These are phyloP conservation scores for Abrus precatorius DNA, from an alignment of 306 rosid genomes.

Conservation along the genomic window DNA sequence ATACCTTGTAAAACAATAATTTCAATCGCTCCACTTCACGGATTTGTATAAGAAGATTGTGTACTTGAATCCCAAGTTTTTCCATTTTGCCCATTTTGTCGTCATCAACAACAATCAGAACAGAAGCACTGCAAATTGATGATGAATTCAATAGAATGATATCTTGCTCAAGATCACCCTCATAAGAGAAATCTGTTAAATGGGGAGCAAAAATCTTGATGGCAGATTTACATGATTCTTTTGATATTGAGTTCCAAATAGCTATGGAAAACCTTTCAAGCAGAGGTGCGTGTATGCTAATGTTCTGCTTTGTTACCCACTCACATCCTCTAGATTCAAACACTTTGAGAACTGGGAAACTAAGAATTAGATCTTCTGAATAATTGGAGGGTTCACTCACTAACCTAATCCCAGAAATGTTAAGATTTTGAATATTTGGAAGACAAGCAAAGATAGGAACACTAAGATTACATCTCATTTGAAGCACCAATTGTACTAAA, in stretches of 20 bases:
- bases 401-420: slow-evolving; percentile 38
- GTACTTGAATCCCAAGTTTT: slow-evolving; percentile 17
- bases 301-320: slow-evolving; percentile 42
- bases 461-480: slow-evolving; percentile 42
- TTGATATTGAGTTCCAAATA: slow-evolving; percentile 39
- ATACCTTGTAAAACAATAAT: slow-evolving; percentile 49
- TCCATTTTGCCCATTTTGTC: slow-evolving; percentile 7
- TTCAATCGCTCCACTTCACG: slow-evolving; percentile 38
- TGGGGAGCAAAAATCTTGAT: slow-evolving; percentile 31
- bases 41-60: slow-evolving; percentile 39
- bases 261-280: slow-evolving; percentile 44
- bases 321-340: slow-evolving; percentile 53
- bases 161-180: slow-evolving; percentile 40
- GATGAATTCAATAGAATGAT: slow-evolving; percentile 13
- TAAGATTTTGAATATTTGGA: slow-evolving; percentile 47
- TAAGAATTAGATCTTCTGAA: slow-evolving; percentile 31
- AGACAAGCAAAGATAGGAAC: slow-evolving; percentile 43
- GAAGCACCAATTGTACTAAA: slow-evolving; percentile 45
- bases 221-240: slow-evolving; percentile 29
- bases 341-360: slow-evolving; percentile 48
- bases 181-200: slow-evolving; percentile 41
- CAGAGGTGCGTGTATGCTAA: slow-evolving; percentile 35
- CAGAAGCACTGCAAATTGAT: slow-evolving; percentile 31
- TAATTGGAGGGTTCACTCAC: slow-evolving; percentile 39
- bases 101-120: slow-evolving; percentile 45